These are phyloP conservation scores for Globisporangium heterothallicum DNA, from an alignment of 352 stramenopile species.

Conservation along the genomic window DNA sequence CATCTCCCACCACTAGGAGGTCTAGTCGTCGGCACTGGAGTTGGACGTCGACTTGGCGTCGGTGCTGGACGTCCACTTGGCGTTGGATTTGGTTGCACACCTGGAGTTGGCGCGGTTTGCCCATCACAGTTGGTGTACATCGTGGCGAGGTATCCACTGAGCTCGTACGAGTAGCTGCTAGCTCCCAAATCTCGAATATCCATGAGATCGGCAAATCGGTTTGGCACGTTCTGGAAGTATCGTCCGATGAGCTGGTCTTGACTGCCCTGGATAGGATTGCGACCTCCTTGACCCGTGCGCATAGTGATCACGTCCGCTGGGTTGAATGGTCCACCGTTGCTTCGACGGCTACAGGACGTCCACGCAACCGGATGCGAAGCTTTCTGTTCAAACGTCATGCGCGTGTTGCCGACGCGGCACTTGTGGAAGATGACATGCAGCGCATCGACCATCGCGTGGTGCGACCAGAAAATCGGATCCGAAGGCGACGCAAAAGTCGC, in stretches of 20 bases:
- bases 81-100: background rate
- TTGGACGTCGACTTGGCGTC: background rate
- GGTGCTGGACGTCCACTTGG: background rate
- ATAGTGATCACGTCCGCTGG: conserved; percentile 35
- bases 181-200: conserved; percentile 36
- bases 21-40: background rate
- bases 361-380: conserved; percentile 33
- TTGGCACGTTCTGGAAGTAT: conserved; percentile 34
- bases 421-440: conserved; percentile 75
- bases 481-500: conserved; percentile 36
- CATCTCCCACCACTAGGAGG: background rate
- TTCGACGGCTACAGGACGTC: conserved; percentile 37
- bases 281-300: conserved; percentile 32
- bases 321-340: conserved; percentile 29
- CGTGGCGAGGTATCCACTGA: conserved; percentile 24
- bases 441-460: conserved; percentile 60
- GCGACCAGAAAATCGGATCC: conserved; percentile 75
- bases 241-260: conserved; percentile 30
- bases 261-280: conserved; percentile 29
- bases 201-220: conserved; percentile 37
- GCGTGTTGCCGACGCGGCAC: conserved; percentile 40
- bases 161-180: conserved; percentile 56
- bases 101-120: background rate
- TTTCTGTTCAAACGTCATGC: conserved; percentile 46
- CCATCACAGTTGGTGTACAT: conserved; percentile 21